These are phyloP conservation scores for Brassica rapa DNA, from an alignment of 345 rosid genomes.

Conservation along the genomic window DNA sequence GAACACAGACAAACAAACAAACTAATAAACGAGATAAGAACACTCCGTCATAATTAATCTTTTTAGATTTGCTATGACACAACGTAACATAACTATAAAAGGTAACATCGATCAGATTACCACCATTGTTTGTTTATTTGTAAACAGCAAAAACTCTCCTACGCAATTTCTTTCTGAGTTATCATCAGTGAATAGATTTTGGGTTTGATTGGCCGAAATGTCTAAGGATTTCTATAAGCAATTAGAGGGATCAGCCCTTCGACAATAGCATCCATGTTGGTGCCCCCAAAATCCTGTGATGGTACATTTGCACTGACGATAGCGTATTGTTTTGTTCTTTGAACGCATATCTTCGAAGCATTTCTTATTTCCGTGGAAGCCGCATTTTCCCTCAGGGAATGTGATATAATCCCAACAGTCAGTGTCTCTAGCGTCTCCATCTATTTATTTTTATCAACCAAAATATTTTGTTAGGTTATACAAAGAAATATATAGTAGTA, in stretches of 20 bases:
- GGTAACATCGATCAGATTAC: neutral
- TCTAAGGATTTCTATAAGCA: neutral
- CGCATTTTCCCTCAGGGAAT: neutral
- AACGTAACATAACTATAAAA: neutral
- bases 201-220: neutral
- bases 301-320: neutral
- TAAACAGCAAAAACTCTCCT: neutral
- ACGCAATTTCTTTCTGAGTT: neutral
- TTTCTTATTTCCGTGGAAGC: neutral
- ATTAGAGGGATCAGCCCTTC: neutral
- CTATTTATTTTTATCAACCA: neutral
- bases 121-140: neutral
- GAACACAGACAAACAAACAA: neutral
- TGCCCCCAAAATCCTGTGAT: neutral
- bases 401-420: neutral
- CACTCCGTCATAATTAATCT: neutral
- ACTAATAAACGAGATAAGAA: neutral
- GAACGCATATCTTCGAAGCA: constrained; percentile 20
- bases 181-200: neutral
- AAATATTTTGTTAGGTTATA: neutral
- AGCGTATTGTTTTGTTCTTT: neutral
- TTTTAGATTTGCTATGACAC: neutral
- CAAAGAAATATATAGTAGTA: neutral
- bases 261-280: neutral
- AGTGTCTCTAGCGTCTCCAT: neutral